Base-by-base conservation (phyloP, 331 rosid genomes). In the Cydonia oblonga region DNA sequence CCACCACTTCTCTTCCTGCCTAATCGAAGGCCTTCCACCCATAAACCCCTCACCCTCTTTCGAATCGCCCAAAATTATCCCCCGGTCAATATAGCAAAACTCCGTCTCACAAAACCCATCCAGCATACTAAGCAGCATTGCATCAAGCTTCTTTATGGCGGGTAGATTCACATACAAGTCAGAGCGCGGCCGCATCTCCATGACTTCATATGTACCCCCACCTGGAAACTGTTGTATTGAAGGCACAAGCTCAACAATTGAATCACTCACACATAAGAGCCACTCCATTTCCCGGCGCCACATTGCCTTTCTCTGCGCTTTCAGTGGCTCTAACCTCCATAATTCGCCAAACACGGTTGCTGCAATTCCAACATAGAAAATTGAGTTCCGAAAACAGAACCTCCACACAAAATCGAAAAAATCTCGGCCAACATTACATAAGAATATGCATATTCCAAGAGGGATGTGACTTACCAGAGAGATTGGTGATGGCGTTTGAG, bases 1-100 rank as follows among this genome's bases (percentile, higher is more conserved):
- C 98, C 98, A 93, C 98, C 98, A 93, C 77, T 93, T 93, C 79
- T 90, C 98, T 75, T 93, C 98, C 64, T 93, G 98, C 86, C 98
- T 79, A 59, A 90, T 83, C 9, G 97, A 93, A 76, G 92, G 97
- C 81, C 97, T 88, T 52, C 90, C 92, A 79, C 74, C 80, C 51
- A 75, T 26, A 40, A 76, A 84, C 3, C 73, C 84, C 12, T 87
- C 89, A 70, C 87, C 79, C 35, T 86, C 92, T 53, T 87, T 90
- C 9, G 89, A 83, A 75, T 86, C 93, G 5, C 83, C 96, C 35
- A 87, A 19, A 42, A 83, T 73, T 42, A 93, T 86, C 9, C 92
- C 92, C 24, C 91, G 69, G 33, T 90, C 98, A 70, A 86, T 89
- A 22, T 92, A 92, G 85, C 85, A 86, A 63, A 90, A 90, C 57